A percentile compares a stretch with the other conserved stretches of the same genome.
phyloP scores from a whole-genome alignment of 495 filamentous ascomycete genomes.

The Alectoria sarmentosa region DNA sequence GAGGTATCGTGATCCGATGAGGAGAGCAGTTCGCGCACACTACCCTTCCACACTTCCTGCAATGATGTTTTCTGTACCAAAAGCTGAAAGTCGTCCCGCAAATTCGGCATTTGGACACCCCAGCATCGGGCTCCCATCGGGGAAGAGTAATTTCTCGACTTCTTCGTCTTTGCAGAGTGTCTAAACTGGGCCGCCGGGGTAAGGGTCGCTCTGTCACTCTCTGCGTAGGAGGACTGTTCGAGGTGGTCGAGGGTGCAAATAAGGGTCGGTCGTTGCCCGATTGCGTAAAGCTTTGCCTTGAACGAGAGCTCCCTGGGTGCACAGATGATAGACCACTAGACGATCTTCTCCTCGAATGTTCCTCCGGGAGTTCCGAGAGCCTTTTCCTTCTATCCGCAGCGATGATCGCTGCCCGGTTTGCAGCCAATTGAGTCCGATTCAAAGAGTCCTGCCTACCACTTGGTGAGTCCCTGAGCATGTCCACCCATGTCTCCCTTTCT shows the following conservation, averaged over 20 bases:
- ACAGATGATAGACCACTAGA: conserved; percentile 19
- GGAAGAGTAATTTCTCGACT: conserved; percentile 45
- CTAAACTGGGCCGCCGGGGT: conserved; percentile 19
- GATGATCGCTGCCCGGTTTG: conserved; percentile 24
- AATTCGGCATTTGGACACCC: conserved; percentile 74
- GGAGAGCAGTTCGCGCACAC: conserved; percentile 90
- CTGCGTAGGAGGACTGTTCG: conserved; percentile 10
- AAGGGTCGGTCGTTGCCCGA: conserved; percentile 1
- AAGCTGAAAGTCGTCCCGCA: conserved; percentile 72
- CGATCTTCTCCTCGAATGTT: conserved; percentile 18
- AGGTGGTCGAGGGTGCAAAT: background rate
- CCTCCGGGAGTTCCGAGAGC: conserved; percentile 21
- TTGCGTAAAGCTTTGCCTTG: conserved; percentile 13
- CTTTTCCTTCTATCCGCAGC: conserved; percentile 24
- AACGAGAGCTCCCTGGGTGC: background rate
- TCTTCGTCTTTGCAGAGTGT: conserved; percentile 12
- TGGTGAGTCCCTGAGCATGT: conserved; percentile 16
- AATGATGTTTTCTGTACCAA: conserved; percentile 88
- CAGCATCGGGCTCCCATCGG: conserved; percentile 78
- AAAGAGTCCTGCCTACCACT: conserved; percentile 1
- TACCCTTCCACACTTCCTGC: conserved; percentile 92
- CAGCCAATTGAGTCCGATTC: conserved; percentile 16
- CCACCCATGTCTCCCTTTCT: conserved; percentile 22
- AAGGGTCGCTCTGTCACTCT: conserved; percentile 18
- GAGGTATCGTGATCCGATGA: conserved; percentile 89